Base-by-base conservation (phyloP, 768 basidiomycete species). In the Boletus rubroflammeus region DNA sequence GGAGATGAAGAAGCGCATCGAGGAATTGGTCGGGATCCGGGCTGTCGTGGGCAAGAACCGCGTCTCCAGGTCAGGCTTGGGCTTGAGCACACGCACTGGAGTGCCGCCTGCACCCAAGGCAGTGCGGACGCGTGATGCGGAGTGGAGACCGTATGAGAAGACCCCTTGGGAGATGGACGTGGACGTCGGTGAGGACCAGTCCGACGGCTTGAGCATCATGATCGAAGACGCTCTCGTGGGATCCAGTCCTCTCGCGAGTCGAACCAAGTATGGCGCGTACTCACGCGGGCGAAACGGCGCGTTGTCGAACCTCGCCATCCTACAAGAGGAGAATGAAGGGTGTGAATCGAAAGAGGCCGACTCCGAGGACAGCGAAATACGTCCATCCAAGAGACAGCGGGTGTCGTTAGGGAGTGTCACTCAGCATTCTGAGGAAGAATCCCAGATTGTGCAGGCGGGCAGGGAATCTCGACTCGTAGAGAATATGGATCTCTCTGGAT, bases 21-120 rank as follows among this genome's bases (percentile, higher is more conserved):
- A 88, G 62, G 70, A 76, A 36, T 51, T 88, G 41, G 84, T 86
- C 44, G 86, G 85, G 3, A 76, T 88, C 23, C 67, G 73, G 26
- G 41, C 56, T 6, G 50, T 57, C 60, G 74, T 32, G 61, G 70
- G 44, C 67, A 67, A 67, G 55, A 66, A 57, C 48, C 73, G 66
- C 21, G 54, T 64, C 21, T 43, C 62, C 2, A 56, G 50, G 31
- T 51, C 31, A 1, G 59, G 56, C 9, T 74, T 78, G 17, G 72
- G 63, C 5, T 42, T 57, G 35, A 26, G 44, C 19, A 6, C 47
- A 7, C 54, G 60, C 17, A 11, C 2, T 17, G 32, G 45, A 67
- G 80, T 23, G 70, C 78, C 63, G 1, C 58, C 63, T 29, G 61
- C 67, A 8, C 67, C 68, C 34, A 71, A 65, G 52, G 61, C 61